These are phyloP conservation scores for Xylaria intraflava DNA, from an alignment of 495 filamentous ascomycete genomes.

Conservation along the genomic window DNA sequence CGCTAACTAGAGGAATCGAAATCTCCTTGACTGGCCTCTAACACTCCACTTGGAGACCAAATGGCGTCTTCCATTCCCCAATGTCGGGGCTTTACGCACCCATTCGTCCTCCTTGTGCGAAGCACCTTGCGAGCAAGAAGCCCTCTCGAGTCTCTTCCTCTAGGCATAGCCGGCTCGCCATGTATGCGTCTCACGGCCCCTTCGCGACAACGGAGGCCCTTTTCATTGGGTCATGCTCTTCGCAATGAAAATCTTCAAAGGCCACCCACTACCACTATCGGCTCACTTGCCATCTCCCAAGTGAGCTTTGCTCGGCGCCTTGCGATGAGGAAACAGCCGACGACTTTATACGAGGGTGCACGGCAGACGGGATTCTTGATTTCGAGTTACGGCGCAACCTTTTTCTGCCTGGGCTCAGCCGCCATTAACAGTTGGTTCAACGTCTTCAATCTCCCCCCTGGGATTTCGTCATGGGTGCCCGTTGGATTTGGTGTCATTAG, in stretches of 20 bases:
- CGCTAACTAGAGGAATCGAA: no score
- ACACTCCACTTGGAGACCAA: no score
- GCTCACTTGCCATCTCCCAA: not conserved
- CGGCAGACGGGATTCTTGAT: slow-evolving; percentile 54
- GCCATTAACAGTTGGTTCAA: slow-evolving; percentile 47
- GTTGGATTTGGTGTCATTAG: slow-evolving; percentile 38
- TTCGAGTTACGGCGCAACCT: slow-evolving; percentile 48
- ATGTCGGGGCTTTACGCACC: slow-evolving; percentile 11
- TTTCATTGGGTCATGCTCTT: not conserved
- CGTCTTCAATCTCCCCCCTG: slow-evolving; percentile 37
- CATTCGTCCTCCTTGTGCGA: slow-evolving; percentile 9
- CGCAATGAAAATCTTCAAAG: not conserved
- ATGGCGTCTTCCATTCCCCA: slow-evolving; percentile 4
- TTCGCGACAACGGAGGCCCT: not conserved
- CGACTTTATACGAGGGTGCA: slow-evolving; percentile 54
- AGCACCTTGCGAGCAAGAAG: slow-evolving; percentile 3
- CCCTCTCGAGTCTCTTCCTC: not conserved
- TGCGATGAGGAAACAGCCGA: slow-evolving; percentile 34
- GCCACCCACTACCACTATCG: not conserved
- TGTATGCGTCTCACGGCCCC: not conserved
- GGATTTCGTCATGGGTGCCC: slow-evolving; percentile 36
- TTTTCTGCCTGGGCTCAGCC: slow-evolving; percentile 53
- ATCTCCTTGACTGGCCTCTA: no score
- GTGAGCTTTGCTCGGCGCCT: slow-evolving; percentile 37
- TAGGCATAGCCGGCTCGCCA: not conserved